Percentiles rank a stretch among this genome's conserved stretches.
Evolutionary conservation across 805 yeast species (phyloP).

Genomic region (Zygoascus tannicola): DNA sequence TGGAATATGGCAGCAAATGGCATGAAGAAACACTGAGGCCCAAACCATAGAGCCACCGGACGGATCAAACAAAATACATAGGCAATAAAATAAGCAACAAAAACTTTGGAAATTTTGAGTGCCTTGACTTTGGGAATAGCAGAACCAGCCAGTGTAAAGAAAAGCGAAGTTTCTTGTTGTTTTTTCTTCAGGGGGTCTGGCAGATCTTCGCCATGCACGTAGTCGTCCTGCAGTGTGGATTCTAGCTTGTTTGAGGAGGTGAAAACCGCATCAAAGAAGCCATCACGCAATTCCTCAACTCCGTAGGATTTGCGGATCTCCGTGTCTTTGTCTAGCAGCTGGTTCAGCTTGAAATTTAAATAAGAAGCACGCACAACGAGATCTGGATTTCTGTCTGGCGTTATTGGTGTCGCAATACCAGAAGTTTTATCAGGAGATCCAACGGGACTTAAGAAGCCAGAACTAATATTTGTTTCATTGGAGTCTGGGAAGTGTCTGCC

Average conservation of each 20-base stretch:
- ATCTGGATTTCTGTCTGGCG: not conserved
- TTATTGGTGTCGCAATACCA: not conserved
- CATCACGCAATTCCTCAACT: constrained; percentile 40
- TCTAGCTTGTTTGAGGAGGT: constrained; percentile 23
- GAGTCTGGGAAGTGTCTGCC: too few species aligned
- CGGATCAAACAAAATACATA: constrained; percentile 33
- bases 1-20: constrained; percentile 37
- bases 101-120: constrained; percentile 24
- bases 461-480: too few species aligned
- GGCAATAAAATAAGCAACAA: constrained; percentile 34
- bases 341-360: constrained; percentile 8
- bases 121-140: not conserved
- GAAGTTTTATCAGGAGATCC: not conserved
- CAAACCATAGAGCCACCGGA: constrained; percentile 36
- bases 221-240: constrained; percentile 4
- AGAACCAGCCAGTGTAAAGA: not conserved
- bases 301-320: constrained; percentile 30
- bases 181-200: not conserved
- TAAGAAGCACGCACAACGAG: constrained; percentile 6
- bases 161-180: too few species aligned
- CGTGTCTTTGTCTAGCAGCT: constrained; percentile 16
- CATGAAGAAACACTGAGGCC: constrained; percentile 32
- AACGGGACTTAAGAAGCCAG: too few species aligned
- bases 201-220: not conserved
- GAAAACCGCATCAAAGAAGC: constrained; percentile 41